Evolutionary conservation across 2,329 filamentous ascomycete genomes (phyloP).

Genomic region (Penicillium sp.): DNA sequence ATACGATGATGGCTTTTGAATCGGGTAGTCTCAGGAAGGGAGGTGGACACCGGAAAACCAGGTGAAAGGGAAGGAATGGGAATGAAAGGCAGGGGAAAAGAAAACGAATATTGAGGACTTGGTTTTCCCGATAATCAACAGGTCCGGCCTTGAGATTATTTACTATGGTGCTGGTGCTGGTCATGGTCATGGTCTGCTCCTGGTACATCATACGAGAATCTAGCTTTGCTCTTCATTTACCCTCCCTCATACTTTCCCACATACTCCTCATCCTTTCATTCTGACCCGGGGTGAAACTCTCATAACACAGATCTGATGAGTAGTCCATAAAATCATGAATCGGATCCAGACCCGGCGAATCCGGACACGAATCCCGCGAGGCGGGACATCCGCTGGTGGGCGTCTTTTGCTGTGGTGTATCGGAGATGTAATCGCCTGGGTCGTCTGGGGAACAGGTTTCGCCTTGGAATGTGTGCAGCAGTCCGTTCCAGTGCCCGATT

Average conservation of each 20-base stretch:
- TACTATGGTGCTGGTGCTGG: too few species aligned
- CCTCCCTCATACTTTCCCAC: slow-evolving; percentile 42
- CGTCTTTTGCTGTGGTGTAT: slow-evolving; percentile 45
- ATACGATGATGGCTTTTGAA: too few species aligned
- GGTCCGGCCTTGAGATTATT: too few species aligned
- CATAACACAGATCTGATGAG: slow-evolving; percentile 51
- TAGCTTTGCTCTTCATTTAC: slow-evolving; percentile 20
- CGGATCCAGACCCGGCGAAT: slow-evolving; percentile 42
- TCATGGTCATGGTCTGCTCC: too few species aligned
- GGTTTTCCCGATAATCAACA: too few species aligned
- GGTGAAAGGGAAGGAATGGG: too few species aligned
- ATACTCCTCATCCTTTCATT: slow-evolving; percentile 47
- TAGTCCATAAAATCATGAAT: slow-evolving; percentile 60
- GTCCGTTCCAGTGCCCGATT: slow-evolving; percentile 44
- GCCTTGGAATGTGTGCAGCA: slow-evolving; percentile 42
- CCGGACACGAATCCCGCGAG: slow-evolving; percentile 47
- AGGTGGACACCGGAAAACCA: too few species aligned
- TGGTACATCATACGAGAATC: not conserved
- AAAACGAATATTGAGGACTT: too few species aligned
- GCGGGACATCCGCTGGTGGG: slow-evolving; percentile 55
- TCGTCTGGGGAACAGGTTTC: slow-evolving; percentile 30
- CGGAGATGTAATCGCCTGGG: slow-evolving; percentile 40
- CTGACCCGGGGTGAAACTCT: slow-evolving; percentile 48
- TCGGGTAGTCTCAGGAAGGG: too few species aligned
- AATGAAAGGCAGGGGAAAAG: too few species aligned